Percentiles rank a stretch among this genome's conserved stretches.
Conservation (phyloP, 2,329 filamentous ascomycete species). For the Alternaria hordeiaustralica region DNA sequence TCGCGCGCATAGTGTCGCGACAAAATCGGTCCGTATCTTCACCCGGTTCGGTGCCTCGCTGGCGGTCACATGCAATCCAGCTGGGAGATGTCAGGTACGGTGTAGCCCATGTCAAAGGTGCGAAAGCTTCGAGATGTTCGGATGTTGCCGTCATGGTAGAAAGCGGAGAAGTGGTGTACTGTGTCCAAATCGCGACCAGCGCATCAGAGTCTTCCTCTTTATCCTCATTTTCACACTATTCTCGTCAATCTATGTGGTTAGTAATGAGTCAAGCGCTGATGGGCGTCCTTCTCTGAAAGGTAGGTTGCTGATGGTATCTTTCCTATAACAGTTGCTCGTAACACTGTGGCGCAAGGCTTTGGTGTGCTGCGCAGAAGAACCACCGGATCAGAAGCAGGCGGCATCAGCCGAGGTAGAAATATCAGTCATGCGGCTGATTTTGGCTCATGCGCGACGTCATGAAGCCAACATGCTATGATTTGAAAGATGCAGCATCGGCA, state of each 20-base stretch:
- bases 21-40: slow-evolving; percentile 22
- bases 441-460: background rate
- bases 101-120: slow-evolving; percentile 29
- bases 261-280: background rate
- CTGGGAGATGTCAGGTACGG: slow-evolving; percentile 26
- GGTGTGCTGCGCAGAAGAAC: background rate
- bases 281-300: background rate
- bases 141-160: slow-evolving; percentile 15
- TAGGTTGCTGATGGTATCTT: background rate
- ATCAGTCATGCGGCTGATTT: background rate
- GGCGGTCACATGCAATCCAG: slow-evolving; percentile 23
- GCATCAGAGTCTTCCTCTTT: background rate
- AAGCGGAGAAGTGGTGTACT: background rate
- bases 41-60: slow-evolving; percentile 12
- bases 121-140: slow-evolving; percentile 26
- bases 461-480: background rate
- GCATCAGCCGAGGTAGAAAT: background rate
- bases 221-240: background rate
- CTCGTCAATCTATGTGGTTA: background rate
- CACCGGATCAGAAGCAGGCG: background rate
- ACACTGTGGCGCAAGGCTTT: background rate
- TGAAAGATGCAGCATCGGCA: background rate
- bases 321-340: background rate
- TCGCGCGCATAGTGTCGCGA: slow-evolving; percentile 19
- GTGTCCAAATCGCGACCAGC: background rate